Evolutionary conservation across 352 stramenopile species (phyloP).

Genomic region (Globisporangium heterothallicum): DNA sequence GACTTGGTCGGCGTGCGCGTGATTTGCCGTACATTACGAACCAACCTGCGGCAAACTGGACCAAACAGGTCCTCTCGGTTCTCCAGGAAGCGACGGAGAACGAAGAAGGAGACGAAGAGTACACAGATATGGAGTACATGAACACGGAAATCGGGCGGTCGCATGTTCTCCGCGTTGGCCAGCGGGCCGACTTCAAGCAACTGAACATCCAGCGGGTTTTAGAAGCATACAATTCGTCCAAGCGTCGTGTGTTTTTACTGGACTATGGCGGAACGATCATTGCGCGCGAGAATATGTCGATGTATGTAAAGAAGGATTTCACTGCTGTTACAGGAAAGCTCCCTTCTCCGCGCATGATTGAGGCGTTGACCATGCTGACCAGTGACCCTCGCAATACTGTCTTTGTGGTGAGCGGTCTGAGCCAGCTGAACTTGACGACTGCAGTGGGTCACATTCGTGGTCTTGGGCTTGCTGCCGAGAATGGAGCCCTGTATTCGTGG

Average conservation of each 20-base stretch:
- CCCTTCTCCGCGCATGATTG: conserved; percentile 83
- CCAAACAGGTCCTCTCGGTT: conserved; percentile 91
- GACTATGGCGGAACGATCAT: conserved; percentile 98
- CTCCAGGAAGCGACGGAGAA: conserved; percentile 75
- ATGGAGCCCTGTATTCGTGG: conserved; percentile 93
- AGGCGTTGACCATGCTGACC: conserved; percentile 85
- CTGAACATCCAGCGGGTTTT: conserved; percentile 81
- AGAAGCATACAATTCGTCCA: conserved; percentile 79
- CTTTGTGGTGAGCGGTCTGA: conserved; percentile 97
- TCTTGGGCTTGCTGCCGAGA: conserved; percentile 92
- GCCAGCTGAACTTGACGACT: conserved; percentile 84
- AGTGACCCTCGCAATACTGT: conserved; percentile 92
- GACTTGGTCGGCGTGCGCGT: conserved; percentile 84
- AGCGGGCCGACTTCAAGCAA: conserved; percentile 76
- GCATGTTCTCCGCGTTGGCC: conserved; percentile 59
- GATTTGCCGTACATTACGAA: conserved; percentile 96
- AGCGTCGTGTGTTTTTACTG: conserved; percentile 92
- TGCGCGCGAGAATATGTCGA: conserved; percentile 84
- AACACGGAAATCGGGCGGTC: conserved; percentile 75
- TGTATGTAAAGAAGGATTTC: conserved; percentile 96
- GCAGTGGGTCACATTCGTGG: conserved; percentile 91
- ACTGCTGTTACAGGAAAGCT: conserved; percentile 92
- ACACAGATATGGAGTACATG: conserved; percentile 87
- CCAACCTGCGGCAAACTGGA: conserved; percentile 92
- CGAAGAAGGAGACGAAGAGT: conserved; percentile 63